Conservation (phyloP, 768 basidiomycete genomes). For the Russula griseocarnosa region DNA sequence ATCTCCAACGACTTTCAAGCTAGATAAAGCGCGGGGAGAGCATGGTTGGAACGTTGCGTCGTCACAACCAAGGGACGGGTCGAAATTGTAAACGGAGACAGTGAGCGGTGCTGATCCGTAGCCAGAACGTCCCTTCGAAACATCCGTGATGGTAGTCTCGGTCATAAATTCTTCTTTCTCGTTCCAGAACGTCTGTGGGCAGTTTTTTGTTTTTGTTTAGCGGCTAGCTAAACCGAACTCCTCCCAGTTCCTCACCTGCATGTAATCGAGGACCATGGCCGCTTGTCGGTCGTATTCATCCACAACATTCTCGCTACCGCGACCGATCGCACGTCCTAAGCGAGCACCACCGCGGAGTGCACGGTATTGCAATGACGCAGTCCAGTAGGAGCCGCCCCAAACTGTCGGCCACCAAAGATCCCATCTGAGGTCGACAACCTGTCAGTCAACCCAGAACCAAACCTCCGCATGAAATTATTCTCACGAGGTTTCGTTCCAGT, state of each 20-base stretch:
- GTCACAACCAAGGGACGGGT: conserved; percentile 19
- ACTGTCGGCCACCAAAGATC: conserved; percentile 25
- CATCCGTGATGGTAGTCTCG: conserved; percentile 16
- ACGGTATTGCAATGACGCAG: conserved; percentile 23
- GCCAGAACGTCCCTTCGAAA: conserved; percentile 20
- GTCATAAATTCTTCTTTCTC: conserved; percentile 22
- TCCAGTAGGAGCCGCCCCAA: conserved; percentile 26
- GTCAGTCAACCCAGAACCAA: neutral
- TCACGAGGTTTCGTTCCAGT: conserved; percentile 23
- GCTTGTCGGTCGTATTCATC: conserved; percentile 16
- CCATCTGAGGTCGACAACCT: neutral
- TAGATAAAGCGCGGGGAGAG: conserved; percentile 22
- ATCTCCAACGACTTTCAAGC: conserved; percentile 22
- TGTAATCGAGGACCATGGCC: conserved; percentile 22
- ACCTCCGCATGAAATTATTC: neutral
- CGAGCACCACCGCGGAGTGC: conserved; percentile 27
- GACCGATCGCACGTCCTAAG: conserved; percentile 15
- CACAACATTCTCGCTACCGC: neutral
- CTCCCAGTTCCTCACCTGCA: conserved; percentile 10
- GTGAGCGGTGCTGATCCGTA: conserved; percentile 23
- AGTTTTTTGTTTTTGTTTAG: neutral
- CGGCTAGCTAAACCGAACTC: neutral
- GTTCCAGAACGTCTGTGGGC: conserved; percentile 23
- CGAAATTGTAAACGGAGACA: conserved; percentile 19
- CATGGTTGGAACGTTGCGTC: conserved; percentile 25